Base-by-base conservation (phyloP, 306 rosid genomes). In the Comarum palustre region DNA sequence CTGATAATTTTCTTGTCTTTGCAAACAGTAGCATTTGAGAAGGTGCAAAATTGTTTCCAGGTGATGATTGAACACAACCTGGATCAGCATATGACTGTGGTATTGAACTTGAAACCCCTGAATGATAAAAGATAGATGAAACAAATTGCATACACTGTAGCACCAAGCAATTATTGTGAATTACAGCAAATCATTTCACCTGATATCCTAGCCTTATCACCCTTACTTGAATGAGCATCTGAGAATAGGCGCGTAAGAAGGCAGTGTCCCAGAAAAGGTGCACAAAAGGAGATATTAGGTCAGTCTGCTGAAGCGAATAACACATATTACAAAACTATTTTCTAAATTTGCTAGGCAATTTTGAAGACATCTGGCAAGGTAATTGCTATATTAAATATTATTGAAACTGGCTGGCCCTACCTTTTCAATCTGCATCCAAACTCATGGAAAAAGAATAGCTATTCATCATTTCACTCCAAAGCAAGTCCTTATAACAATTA, bases 1-100 rank as follows among this genome's bases (percentile, higher is more conserved):
- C 52, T n/a, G 91, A 83, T 65, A 84, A 77, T 83, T 82, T 90
- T 82, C 87, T 83, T 25, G 83, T 82, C 80, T 84, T 90, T 38
- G 83, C 85, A 34, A 89, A 91, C 70, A 80, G 91, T 46, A 89
- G 86, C 80, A 83, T 69, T 5, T 89, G 77, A 62, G 93, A 69
- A n/a, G 91, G 77, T 19, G 82, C 87, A 72, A 72, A 50, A 74
- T 76, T 84, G 79, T 71, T 76, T 77, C 84, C 88, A 48, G 90
- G 72, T 57, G 78, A 34, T 74, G 85, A 66, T 63, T 88, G 91
- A 55, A 77, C 74, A 77, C 75, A 75, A 67, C 84, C 88, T 8
- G 78, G 87, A 46, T 75, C 84, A 77, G 82, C 75, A 80, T 77
- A 83, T 47, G 86, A 74, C 75, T 52, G 84, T 42, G 74, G 79